Evolutionary conservation across 164 flowering plant genomes (phyloP), one percentile per base, ranked within the genome.

Genomic region (Sextonia rubra): DNA sequence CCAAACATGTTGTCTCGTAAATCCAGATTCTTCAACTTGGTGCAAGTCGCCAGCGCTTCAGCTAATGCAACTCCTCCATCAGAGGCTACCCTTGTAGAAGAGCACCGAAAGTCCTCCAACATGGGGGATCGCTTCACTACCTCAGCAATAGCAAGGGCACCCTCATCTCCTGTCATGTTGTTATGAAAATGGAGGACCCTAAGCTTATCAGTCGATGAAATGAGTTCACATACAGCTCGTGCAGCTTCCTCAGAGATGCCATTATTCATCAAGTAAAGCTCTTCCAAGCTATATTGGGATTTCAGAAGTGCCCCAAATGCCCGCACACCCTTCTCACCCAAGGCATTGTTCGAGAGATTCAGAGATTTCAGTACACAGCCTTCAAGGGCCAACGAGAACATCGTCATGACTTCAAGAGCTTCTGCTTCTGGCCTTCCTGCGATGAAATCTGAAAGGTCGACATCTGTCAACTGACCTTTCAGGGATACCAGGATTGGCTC

Each of bases 181-280:
- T 92, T 91, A 72, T 90, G 96, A 77, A 94, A 94, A 20, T 89
- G 96, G 71, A 94, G 92, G 66, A 93, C 75, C 74, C 47, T 88
- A 37, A 95, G 90, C 69, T 87, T 86, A 77, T 87, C 92, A 12
- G 93, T 91, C 20, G 95, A 90, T 47, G 97, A 92, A 75, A 95
- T 77, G 64, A 91, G 74, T 78, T 93, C 97, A 69, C 80, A 82
- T 29, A 95, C 91, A 58, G 99, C 98, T 72, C 58, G 78, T 15
- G 98, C 99, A 75, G 99, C 99, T 79, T 90, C 98, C 82, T 91
- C 88, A 5, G 98, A 93, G 65, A 95, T 95, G 47, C 99, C 99
- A 81, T 89, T 87, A 78, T 95, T 93, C 89, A 90, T 90, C 76
- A 95, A 69, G 83, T 88, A 90, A 2, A 95, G 90, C 82, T 93